Percentiles rank a stretch among this genome's conserved stretches.
These are phyloP conservation scores for Amanita pseudoporphyria DNA, from an alignment of 768 basidiomycete genomes.

Conservation along the genomic window DNA sequence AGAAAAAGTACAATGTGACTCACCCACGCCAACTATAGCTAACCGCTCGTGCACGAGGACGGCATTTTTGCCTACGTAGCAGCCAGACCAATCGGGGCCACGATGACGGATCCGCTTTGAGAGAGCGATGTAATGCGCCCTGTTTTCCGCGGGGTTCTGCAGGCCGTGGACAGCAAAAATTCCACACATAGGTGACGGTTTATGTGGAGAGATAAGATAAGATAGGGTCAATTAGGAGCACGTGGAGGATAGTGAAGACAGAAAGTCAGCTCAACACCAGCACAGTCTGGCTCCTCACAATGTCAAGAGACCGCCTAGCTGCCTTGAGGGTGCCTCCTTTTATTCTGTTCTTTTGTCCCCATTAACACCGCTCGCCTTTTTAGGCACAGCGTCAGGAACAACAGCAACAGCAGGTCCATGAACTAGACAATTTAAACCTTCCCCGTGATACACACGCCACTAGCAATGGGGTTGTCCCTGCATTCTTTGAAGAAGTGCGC, in stretches of 20 bases:
- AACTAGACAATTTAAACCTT: conserved; percentile 20
- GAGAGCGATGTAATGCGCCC: conserved; percentile 70
- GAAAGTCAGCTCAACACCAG: no score
- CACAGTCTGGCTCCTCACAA: conserved; percentile 10
- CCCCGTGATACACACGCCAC: conserved; percentile 11
- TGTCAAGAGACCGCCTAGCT: conserved; percentile 30
- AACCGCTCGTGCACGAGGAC: conserved; percentile 93
- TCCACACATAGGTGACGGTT: conserved; percentile 76
- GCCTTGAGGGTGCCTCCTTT: conserved; percentile 23
- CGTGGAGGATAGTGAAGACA: neutral
- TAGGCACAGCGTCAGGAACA: conserved; percentile 23
- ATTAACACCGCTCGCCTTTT: neutral
- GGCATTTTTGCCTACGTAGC: conserved; percentile 72
- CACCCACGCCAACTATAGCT: conserved; percentile 96
- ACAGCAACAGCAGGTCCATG: conserved; percentile 18
- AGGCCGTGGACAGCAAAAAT: conserved; percentile 83
- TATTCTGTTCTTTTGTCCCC: neutral
- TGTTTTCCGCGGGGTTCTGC: conserved; percentile 56
- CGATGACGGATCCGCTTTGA: conserved; percentile 89
- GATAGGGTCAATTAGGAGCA: neutral
- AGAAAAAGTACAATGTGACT: conserved; percentile 17
- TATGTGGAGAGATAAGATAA: conserved; percentile 7
- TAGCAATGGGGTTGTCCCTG: conserved; percentile 13
- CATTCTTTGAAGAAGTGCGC: conserved; percentile 29
- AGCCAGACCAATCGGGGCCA: conserved; percentile 98